A percentile compares a stretch with the other conserved stretches of the same genome.
Conservation (phyloP, 441 rosid species). For the Bruguiera hainesii region DNA sequence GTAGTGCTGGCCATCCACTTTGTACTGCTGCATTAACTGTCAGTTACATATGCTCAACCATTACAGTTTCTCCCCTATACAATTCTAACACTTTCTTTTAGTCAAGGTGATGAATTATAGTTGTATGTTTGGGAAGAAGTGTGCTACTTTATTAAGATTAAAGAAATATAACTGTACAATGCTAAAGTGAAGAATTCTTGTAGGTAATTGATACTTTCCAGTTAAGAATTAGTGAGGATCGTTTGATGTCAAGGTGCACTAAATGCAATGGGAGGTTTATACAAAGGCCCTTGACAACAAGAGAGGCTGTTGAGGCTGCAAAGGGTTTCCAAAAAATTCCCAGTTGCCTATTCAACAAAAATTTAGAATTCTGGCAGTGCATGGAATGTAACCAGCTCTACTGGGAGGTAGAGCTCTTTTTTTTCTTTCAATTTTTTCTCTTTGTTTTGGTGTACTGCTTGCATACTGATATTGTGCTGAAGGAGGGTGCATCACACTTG, state of each 20-base stretch:
- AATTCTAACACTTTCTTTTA: too few species aligned
- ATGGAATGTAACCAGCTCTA: slow-evolving; percentile 87
- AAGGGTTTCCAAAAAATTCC: slow-evolving; percentile 94
- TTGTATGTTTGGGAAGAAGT: neutral
- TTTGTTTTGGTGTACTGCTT: neutral
- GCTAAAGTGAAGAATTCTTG: slow-evolving; percentile 13
- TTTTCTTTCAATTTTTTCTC: neutral
- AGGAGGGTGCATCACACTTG: neutral
- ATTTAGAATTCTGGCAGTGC: slow-evolving; percentile 92
- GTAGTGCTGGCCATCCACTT: too few species aligned
- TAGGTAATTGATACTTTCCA: slow-evolving; percentile 75
- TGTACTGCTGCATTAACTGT: too few species aligned
- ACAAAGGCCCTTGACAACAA: slow-evolving; percentile 70
- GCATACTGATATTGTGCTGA: too few species aligned
- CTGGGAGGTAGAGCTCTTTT: slow-evolving; percentile 67
- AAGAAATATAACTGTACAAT: neutral
- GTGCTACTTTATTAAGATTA: neutral
- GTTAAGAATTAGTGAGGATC: slow-evolving; percentile 63
- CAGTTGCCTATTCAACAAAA: slow-evolving; percentile 69
- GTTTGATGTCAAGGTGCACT: slow-evolving; percentile 88
- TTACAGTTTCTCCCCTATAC: too few species aligned
- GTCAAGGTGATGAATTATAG: too few species aligned
- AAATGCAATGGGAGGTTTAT: slow-evolving; percentile 91
- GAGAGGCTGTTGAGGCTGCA: slow-evolving; percentile 90
- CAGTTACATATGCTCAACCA: too few species aligned